phyloP scores from a whole-genome alignment of 2,329 filamentous ascomycete species.

The Ophiosphaerella herpotricha region DNA sequence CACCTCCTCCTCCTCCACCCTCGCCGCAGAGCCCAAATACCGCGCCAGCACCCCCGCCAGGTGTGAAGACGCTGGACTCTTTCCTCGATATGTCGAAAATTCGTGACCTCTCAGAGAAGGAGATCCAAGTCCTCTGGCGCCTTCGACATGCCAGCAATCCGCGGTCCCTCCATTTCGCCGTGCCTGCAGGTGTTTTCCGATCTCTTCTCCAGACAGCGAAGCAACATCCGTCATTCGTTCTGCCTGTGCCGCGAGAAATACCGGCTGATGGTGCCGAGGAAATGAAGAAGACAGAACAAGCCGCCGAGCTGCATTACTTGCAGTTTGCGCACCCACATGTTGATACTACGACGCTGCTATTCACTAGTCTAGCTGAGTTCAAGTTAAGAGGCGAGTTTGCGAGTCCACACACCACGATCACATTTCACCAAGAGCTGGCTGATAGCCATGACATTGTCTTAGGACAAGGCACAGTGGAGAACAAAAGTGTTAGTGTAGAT shows the following conservation, averaged over 20 bases:
- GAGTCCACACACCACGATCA: slow-evolving; percentile 89
- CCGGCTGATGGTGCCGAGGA: slow-evolving; percentile 29
- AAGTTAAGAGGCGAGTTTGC: slow-evolving; percentile 89
- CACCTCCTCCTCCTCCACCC: slow-evolving; percentile 33
- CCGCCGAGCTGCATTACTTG: slow-evolving; percentile 92
- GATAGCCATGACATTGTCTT: slow-evolving; percentile 78
- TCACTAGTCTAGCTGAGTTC: slow-evolving; percentile 92
- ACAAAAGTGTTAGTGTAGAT: slow-evolving; percentile 74
- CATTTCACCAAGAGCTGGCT: slow-evolving; percentile 83
- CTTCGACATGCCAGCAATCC: slow-evolving; percentile 77
- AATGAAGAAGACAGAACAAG: slow-evolving; percentile 50
- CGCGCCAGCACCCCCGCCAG: slow-evolving; percentile 44
- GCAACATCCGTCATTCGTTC: slow-evolving; percentile 82
- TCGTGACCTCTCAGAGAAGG: slow-evolving; percentile 71
- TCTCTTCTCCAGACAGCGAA: slow-evolving; percentile 73
- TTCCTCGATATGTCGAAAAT: slow-evolving; percentile 83
- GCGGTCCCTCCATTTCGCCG: slow-evolving; percentile 79
- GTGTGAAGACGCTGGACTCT: slow-evolving; percentile 67
- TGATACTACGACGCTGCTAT: slow-evolving; percentile 68
- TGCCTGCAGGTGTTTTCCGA: slow-evolving; percentile 74
- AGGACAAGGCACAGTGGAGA: slow-evolving; percentile 81
- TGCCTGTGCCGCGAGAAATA: slow-evolving; percentile 74
- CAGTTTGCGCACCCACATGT: slow-evolving; percentile 90
- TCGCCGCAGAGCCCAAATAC: slow-evolving; percentile 24
- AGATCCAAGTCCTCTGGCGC: slow-evolving; percentile 89